These are phyloP conservation scores for Balamuthia mandrillaris DNA, from an alignment of 208 protist species.

Conservation along the genomic window DNA sequence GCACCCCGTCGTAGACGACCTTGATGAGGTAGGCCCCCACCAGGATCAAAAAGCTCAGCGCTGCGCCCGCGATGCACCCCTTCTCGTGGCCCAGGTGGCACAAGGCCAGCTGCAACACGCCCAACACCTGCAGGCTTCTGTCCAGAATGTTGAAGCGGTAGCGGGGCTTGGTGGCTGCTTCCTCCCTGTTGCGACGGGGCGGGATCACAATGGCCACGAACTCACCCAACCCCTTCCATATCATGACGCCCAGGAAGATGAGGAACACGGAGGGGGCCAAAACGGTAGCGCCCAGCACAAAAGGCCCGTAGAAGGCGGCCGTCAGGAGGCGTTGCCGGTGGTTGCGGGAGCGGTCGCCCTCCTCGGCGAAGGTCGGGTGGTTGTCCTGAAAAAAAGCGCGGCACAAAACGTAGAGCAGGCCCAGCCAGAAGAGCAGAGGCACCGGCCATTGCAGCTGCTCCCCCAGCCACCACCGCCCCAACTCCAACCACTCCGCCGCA, in stretches of 20 bases:
- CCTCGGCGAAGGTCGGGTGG: background rate
- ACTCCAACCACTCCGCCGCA: no score
- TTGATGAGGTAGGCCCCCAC: constrained; percentile 4
- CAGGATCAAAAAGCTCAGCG: background rate
- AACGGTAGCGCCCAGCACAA: background rate
- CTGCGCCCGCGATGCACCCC: background rate
- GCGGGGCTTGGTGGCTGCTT: constrained; percentile 13
- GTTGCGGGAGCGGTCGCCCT: background rate
- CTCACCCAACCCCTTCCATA: constrained; percentile 1
- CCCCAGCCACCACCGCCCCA: no score
- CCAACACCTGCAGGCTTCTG: background rate
- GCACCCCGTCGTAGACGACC: background rate
- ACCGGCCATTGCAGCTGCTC: no score
- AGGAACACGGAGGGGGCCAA: background rate
- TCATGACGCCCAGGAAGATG: constrained; percentile 14
- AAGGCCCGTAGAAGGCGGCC: background rate
- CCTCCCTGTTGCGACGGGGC: background rate
- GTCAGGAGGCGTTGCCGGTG: background rate
- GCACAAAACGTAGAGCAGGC: no score
- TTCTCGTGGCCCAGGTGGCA: background rate
- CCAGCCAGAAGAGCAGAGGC: no score
- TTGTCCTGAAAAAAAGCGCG: background rate
- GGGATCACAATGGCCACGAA: background rate
- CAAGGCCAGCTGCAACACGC: background rate
- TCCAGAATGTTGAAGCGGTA: constrained; percentile 2